Percentiles rank a stretch among this genome's conserved stretches.
Conservation (phyloP, 352 stramenopile genomes). For the Phytophthora aleatoria region DNA sequence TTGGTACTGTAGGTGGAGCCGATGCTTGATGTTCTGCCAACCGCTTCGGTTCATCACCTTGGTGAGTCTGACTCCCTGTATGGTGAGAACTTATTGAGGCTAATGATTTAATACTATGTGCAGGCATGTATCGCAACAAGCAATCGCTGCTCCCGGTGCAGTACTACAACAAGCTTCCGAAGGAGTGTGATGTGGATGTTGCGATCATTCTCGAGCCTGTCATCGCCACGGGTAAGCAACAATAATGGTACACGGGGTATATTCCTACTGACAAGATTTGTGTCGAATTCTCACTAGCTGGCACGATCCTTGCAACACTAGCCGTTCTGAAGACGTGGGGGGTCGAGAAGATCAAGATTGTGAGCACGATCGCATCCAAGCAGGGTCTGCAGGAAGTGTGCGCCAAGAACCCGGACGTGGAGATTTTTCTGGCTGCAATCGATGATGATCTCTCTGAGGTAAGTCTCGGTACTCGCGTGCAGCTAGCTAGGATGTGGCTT, state of each 20-base stretch:
- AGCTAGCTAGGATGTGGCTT: slow-evolving; percentile 31
- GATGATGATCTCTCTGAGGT: slow-evolving; percentile 81
- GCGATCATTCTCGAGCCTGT: slow-evolving; percentile 97
- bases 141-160: slow-evolving; percentile 94
- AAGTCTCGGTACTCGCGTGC: not conserved
- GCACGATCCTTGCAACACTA: slow-evolving; percentile 95
- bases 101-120: not conserved
- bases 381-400: slow-evolving; percentile 89
- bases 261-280: not conserved
- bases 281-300: slow-evolving; percentile 39
- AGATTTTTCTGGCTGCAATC: slow-evolving; percentile 80
- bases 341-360: slow-evolving; percentile 92
- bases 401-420: slow-evolving; percentile 75
- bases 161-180: slow-evolving; percentile 99
- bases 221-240: slow-evolving; percentile 89
- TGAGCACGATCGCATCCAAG: slow-evolving; percentile 94
- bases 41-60: slow-evolving; percentile 97
- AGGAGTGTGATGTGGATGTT: slow-evolving; percentile 91
- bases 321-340: slow-evolving; percentile 97
- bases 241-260: not conserved
- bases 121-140: slow-evolving; percentile 92
- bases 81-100: not conserved
- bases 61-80: slow-evolving; percentile 52
- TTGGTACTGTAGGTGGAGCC: slow-evolving; percentile 87
- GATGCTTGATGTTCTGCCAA: slow-evolving; percentile 97